phyloP scores from a whole-genome alignment of 2,329 filamentous ascomycete species.

The Amesomyces nigricolor region DNA sequence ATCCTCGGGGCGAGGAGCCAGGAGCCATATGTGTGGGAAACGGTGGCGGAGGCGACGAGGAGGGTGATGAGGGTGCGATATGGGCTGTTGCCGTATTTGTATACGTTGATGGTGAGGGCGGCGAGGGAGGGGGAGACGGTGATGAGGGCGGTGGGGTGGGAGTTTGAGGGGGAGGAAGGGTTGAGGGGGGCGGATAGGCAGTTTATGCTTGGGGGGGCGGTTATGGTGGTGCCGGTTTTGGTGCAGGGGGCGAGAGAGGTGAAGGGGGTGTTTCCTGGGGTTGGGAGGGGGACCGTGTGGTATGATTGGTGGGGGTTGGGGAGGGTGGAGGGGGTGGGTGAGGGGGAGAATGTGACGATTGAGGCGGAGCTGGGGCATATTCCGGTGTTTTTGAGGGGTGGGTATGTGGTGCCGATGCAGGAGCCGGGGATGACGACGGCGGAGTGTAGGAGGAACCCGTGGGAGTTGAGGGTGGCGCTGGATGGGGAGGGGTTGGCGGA shows the following conservation, averaged over 20 bases:
- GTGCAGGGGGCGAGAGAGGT: conserved; percentile 56
- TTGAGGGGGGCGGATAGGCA: conserved; percentile 63
- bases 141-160: conserved; percentile 68
- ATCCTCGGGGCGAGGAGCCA: conserved; percentile 54
- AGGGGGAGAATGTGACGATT: conserved; percentile 38
- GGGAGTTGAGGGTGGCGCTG: conserved; percentile 61
- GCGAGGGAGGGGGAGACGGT: conserved; percentile 62
- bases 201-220: conserved; percentile 62
- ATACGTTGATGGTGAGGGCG: conserved; percentile 65
- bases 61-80: conserved; percentile 67
- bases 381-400: conserved; percentile 65
- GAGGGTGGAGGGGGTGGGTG: conserved; percentile 36
- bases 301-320: conserved; percentile 76
- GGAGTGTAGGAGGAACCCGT: conserved; percentile 57
- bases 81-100: conserved; percentile 66
- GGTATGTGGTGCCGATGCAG: conserved; percentile 61
- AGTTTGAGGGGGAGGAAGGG: conserved; percentile 65
- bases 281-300: conserved; percentile 56
- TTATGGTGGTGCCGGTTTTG: conserved; percentile 64
- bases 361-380: conserved; percentile 58
- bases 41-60: conserved; percentile 59
- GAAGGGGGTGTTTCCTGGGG: conserved; percentile 63
- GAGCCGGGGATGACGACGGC: conserved; percentile 62
- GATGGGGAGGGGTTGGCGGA: conserved; percentile 48
- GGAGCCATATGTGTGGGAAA: conserved; percentile 66